These are phyloP conservation scores for Botryosphaeria dothidea DNA, from an alignment of 2,329 filamentous ascomycete species.

Conservation along the genomic window DNA sequence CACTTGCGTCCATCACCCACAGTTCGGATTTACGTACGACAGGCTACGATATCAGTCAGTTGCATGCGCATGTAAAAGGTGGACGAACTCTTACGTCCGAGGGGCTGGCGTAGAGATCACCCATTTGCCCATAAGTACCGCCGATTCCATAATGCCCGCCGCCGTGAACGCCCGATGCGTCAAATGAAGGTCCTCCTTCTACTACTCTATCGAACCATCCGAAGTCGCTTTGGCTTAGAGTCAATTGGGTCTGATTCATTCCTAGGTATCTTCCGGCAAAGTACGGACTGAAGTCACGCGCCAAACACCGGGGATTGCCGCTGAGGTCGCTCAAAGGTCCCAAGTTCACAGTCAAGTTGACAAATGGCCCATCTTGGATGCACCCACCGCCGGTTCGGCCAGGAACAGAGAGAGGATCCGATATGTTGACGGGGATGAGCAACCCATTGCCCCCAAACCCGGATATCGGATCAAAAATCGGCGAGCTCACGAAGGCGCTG, in stretches of 20 bases:
- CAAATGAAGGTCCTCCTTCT: slow-evolving; percentile 23
- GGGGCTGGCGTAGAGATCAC: background rate
- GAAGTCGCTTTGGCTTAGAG: background rate
- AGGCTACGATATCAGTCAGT: slow-evolving; percentile 48
- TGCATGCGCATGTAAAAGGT: slow-evolving; percentile 41
- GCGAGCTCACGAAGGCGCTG: background rate
- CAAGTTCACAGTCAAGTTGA: slow-evolving; percentile 45
- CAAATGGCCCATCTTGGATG: slow-evolving; percentile 54
- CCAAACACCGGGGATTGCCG: slow-evolving; percentile 41
- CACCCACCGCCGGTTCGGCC: slow-evolving; percentile 52
- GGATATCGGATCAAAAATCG: slow-evolving; percentile 8
- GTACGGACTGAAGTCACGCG: slow-evolving; percentile 35
- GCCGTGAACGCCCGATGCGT: slow-evolving; percentile 46
- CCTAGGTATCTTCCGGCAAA: background rate
- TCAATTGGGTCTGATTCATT: slow-evolving; percentile 25
- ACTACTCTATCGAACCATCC: slow-evolving; percentile 27
- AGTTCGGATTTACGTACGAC: slow-evolving; percentile 1
- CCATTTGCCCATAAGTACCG: background rate
- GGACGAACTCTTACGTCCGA: background rate
- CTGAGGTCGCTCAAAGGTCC: slow-evolving; percentile 45
- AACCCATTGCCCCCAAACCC: slow-evolving; percentile 20
- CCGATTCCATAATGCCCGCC: slow-evolving; percentile 50
- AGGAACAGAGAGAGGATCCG: background rate
- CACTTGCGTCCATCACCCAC: too few species aligned
- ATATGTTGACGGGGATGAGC: background rate